These are phyloP conservation scores for Cercospora canescens DNA, from an alignment of 2,329 filamentous ascomycete species.

Conservation along the genomic window DNA sequence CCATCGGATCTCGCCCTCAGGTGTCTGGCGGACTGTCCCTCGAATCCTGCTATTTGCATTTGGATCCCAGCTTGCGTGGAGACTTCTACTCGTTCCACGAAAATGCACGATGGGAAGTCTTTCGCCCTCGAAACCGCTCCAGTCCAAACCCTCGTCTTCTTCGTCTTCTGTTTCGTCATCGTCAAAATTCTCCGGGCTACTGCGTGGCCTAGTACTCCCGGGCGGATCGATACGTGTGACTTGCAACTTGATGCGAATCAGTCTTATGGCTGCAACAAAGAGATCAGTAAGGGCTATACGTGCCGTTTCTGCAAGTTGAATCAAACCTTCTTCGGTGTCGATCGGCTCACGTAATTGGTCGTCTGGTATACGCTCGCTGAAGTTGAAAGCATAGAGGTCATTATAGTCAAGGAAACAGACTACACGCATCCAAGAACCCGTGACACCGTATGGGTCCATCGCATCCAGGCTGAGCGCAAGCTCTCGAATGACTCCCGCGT, in stretches of 20 bases:
- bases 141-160: slow-evolving; percentile 30
- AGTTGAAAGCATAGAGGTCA: slow-evolving; percentile 74
- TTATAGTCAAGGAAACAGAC: slow-evolving; percentile 59
- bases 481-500: slow-evolving; percentile 28
- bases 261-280: slow-evolving; percentile 55
- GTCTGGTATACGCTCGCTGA: slow-evolving; percentile 44
- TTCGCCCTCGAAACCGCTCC: slow-evolving; percentile 31
- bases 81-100: slow-evolving; percentile 59
- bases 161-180: slow-evolving; percentile 35
- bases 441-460: slow-evolving; percentile 69
- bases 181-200: slow-evolving; percentile 39
- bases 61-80: slow-evolving; percentile 66
- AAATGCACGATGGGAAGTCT: slow-evolving; percentile 68
- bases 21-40: slow-evolving; percentile 67
- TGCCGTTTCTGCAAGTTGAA: slow-evolving; percentile 34
- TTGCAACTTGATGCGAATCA: slow-evolving; percentile 68
- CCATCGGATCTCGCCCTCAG: slow-evolving; percentile 73
- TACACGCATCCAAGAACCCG: slow-evolving; percentile 71
- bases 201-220: slow-evolving; percentile 43
- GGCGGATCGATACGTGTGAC: slow-evolving; percentile 62
- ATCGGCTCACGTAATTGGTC: slow-evolving; percentile 51
- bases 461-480: slow-evolving; percentile 50
- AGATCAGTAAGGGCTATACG: slow-evolving; percentile 24
- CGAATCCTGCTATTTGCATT: slow-evolving; percentile 67
- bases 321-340: slow-evolving; percentile 56